Evolutionary conservation across 192 early-diverging fungal species (phyloP).

Genomic region (Paraglomus brasilianum): DNA sequence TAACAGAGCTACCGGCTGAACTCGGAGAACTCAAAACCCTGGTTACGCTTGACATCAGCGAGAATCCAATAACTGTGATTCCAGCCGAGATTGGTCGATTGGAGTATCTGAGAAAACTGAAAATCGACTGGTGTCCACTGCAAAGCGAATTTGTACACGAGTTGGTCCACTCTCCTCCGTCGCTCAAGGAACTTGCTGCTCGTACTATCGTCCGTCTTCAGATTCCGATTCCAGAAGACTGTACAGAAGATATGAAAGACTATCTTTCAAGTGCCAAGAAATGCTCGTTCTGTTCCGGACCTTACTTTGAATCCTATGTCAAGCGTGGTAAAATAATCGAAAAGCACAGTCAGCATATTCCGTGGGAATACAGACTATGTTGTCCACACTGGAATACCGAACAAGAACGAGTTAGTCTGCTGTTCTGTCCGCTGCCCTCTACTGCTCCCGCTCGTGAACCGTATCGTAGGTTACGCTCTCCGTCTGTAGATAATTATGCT

Average conservation of each 20-base stretch:
- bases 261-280: constrained; percentile 59
- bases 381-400: constrained; percentile 74
- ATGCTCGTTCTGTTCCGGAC: constrained; percentile 79
- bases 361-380: constrained; percentile 73
- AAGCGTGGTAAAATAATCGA: constrained; percentile 63
- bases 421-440: constrained; percentile 64
- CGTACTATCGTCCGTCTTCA: constrained; percentile 69
- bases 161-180: constrained; percentile 53
- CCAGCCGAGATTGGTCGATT: constrained; percentile 73
- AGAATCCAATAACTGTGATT: constrained; percentile 64
- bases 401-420: constrained; percentile 56
- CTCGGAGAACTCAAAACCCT: constrained; percentile 62
- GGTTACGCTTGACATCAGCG: constrained; percentile 61
- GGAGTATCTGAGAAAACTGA: constrained; percentile 64
- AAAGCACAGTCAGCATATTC: constrained; percentile 51
- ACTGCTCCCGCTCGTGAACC: constrained; percentile 50
- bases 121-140: constrained; percentile 55
- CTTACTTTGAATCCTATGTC: constrained; percentile 67
- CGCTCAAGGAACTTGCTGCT: constrained; percentile 74
- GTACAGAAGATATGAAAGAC: constrained; percentile 55
- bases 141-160: constrained; percentile 43
- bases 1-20: constrained; percentile 61
- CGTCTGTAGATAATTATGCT: neutral
- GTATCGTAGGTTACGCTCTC: neutral
- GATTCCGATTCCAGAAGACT: constrained; percentile 50